phyloP scores from a whole-genome alignment of 305 asterid genomes.

The Fraxinus latifolia region DNA sequence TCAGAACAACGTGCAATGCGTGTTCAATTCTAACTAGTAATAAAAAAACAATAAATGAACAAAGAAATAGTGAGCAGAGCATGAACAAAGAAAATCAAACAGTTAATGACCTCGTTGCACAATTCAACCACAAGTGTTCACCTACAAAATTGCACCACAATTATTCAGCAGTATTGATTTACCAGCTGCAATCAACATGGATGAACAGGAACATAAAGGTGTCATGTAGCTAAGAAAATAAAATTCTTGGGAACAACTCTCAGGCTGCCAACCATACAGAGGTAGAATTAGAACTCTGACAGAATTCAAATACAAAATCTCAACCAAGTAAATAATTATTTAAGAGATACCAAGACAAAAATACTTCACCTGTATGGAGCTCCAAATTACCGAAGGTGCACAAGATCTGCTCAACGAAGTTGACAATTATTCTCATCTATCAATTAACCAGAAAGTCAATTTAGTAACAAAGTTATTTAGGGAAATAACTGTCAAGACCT shows the following conservation, averaged over 20 bases:
- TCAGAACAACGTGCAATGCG: too few species aligned
- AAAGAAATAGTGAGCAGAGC: background rate
- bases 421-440: slow-evolving; percentile 67
- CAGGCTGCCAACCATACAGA: slow-evolving; percentile 47
- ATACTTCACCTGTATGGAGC: slow-evolving; percentile 62
- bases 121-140: slow-evolving; percentile 12
- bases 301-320: slow-evolving; percentile 18
- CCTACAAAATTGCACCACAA: slow-evolving; percentile 23
- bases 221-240: slow-evolving; percentile 24
- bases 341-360: slow-evolving; percentile 26
- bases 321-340: slow-evolving; percentile 19
- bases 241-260: slow-evolving; percentile 39
- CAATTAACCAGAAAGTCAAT: slow-evolving; percentile 71
- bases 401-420: slow-evolving; percentile 72
- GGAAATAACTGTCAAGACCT: slow-evolving; percentile 32
- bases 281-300: slow-evolving; percentile 32
- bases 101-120: slow-evolving; percentile 8
- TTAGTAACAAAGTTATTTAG: slow-evolving; percentile 38
- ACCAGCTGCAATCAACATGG: slow-evolving; percentile 28
- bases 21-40: background rate
- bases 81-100: background rate
- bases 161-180: slow-evolving; percentile 25
- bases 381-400: slow-evolving; percentile 56
- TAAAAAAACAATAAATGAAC: background rate
- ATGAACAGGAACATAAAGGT: slow-evolving; percentile 29